A percentile compares a stretch with the other conserved stretches of the same genome.
Evolutionary conservation across 805 yeast species (phyloP).

Genomic region (Phaffomyces opuntiae): DNA sequence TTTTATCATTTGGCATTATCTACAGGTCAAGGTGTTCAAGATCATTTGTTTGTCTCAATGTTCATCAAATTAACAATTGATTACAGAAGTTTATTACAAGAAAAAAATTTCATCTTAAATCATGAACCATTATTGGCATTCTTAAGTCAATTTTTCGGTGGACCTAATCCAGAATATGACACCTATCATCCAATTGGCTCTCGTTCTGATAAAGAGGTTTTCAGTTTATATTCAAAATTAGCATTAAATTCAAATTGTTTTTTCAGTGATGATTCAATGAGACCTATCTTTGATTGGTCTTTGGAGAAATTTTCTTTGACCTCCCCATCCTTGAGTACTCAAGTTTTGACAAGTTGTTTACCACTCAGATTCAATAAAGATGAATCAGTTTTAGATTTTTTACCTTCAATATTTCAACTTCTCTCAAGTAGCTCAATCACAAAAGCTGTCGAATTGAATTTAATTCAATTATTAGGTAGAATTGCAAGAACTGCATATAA

Average conservation of each 20-base stretch:
- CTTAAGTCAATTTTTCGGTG: constrained; percentile 32
- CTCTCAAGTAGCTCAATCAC: constrained; percentile 54
- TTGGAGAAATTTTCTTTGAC: constrained; percentile 48
- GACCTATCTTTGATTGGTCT: constrained; percentile 42
- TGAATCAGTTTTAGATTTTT: constrained; percentile 43
- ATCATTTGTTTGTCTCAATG: constrained; percentile 53
- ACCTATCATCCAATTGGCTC: constrained; percentile 25
- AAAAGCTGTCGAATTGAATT: constrained; percentile 51
- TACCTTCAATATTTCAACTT: constrained; percentile 62
- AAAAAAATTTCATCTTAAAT: constrained; percentile 27
- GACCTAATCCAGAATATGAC: constrained; percentile 43
- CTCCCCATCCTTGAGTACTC: constrained; percentile 35
- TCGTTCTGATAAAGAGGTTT: constrained; percentile 39
- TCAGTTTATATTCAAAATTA: constrained; percentile 41
- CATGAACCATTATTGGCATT: constrained; percentile 28
- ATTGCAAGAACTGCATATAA: constrained; percentile 43
- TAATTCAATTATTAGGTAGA: constrained; percentile 59
- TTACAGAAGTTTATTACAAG: constrained; percentile 24
- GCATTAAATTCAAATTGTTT: constrained; percentile 50
- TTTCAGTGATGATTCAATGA: constrained; percentile 40
- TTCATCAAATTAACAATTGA: constrained; percentile 48
- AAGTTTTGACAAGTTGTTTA: constrained; percentile 43
- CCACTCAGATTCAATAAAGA: constrained; percentile 35
- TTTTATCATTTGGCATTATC: constrained; percentile 67
- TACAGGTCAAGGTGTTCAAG: constrained; percentile 60